Evolutionary conservation across 148 eudicot genomes (phyloP).

Genomic region (Nyssa sinensis): DNA sequence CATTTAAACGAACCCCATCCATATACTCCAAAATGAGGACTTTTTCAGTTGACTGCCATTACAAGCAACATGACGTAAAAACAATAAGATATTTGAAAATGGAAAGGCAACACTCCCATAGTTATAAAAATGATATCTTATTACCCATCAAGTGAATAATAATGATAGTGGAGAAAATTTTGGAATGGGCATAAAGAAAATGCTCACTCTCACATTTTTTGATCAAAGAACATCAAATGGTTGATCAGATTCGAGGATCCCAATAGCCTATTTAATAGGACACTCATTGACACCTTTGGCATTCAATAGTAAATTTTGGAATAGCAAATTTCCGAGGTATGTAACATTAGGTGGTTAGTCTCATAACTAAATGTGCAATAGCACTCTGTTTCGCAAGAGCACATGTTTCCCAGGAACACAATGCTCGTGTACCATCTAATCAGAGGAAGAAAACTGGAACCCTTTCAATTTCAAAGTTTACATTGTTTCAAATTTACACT

Average conservation of each 20-base stretch:
- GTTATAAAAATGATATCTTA: no score
- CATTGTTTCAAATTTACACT: not conserved
- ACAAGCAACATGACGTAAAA: constrained; percentile 13
- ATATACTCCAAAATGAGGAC: constrained; percentile 90
- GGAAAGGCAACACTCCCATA: not conserved
- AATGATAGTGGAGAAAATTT: not conserved
- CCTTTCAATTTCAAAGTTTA: constrained; percentile 2
- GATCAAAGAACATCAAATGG: not conserved
- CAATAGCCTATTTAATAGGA: not conserved
- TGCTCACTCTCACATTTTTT: not conserved
- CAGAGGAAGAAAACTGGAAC: not conserved
- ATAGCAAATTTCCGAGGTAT: not conserved
- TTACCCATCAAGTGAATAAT: not conserved
- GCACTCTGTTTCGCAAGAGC: not conserved
- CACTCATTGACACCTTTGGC: not conserved
- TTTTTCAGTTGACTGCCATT: constrained; percentile 81
- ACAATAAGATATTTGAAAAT: not conserved
- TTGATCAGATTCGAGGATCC: not conserved
- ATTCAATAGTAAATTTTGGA: not conserved
- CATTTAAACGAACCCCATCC: constrained; percentile 96
- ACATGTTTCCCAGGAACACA: not conserved
- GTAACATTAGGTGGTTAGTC: not conserved
- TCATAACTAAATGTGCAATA: constrained; percentile 6
- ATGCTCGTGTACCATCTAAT: not conserved
- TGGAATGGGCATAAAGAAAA: not conserved